Evolutionary conservation across 1,284 basidiomycete species (phyloP), one percentile per base, ranked within the genome.

Genomic region (Amylostereum areolatum): DNA sequence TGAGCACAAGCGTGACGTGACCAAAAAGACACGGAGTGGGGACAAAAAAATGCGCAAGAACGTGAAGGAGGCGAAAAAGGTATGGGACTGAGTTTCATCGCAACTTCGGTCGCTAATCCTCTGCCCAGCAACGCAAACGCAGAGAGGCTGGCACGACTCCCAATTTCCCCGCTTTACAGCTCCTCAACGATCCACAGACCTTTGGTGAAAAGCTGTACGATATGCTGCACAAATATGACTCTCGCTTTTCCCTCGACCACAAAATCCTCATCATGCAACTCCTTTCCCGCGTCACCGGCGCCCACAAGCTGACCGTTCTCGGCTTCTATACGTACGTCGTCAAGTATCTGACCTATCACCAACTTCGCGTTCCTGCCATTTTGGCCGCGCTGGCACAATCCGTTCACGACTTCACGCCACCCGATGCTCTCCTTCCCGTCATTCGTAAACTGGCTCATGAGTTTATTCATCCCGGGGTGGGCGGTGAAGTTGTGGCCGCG

Each of bases 221-320:
- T 62, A 80, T 83, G 48, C 73, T 99, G 45, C 83, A 83, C 62
- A 80, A 79, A 40, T 84, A 95, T 66, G 95, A 97, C 77, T 97
- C 95, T 67, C 85, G 89, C 12, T 93, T 90, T 64, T 89, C 91
- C 24, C 81, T 99, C 57, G 95, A 98, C 59, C 96, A 98, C 77
- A 98, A 97, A 71, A 89, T 99, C 52, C 78, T 98, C 55, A 78
- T 97, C 62, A 97, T 99, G 92, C 94, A 98, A 66, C 85, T 99
- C 36, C 81, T 99, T 45, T 90, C 92, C n/a, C 85, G 97, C 45
- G 89, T 98, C 47, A 96, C 95, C 83, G 90, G 92, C 35, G 72
- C 81, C 2, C 96, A 99, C 74, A 94, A 95, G 66, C 83, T 97
- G 52, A 93, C 87, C 64, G 85, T 99, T 33, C 84, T 99, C 45